Conservation (phyloP, 2,329 filamentous ascomycete species). For the Neofusicoccum cordaticola region DNA sequence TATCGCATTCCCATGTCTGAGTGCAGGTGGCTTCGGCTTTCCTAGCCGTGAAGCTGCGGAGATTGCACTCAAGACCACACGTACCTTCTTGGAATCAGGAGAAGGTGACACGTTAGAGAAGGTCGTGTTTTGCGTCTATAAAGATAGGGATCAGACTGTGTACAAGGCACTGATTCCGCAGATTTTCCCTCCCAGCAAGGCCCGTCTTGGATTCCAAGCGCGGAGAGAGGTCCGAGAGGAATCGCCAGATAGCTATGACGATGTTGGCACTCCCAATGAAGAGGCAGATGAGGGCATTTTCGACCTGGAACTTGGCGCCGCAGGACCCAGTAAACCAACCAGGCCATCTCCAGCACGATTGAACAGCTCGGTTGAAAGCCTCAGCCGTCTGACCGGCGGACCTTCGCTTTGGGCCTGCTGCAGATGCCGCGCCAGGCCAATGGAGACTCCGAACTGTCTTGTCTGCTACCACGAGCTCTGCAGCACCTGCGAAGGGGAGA, state of each 20-base stretch:
- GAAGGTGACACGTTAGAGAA: conserved; percentile 24
- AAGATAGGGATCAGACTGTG: conserved; percentile 26
- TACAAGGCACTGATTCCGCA: conserved; percentile 29
- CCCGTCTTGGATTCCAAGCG: background rate
- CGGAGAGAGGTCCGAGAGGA: background rate
- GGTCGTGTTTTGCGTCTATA: conserved; percentile 32
- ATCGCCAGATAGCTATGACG: background rate
- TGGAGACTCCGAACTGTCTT: conserved; percentile 4
- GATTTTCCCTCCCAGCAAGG: conserved; percentile 12
- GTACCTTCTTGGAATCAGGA: conserved; percentile 31
- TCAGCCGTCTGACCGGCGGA: background rate
- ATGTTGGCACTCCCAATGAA: background rate
- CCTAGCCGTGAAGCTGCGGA: conserved; percentile 30
- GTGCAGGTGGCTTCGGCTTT: conserved; percentile 31
- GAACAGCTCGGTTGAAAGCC: background rate
- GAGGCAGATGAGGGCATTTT: background rate
- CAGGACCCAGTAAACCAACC: background rate
- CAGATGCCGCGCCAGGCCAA: conserved; percentile 12
- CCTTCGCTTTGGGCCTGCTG: conserved; percentile 8
- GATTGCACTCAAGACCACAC: conserved; percentile 32
- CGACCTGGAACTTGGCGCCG: background rate
- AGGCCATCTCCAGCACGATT: background rate
- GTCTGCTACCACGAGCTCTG: conserved; percentile 12
- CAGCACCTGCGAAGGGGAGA: background rate
- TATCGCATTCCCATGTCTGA: conserved; percentile 34